A percentile compares a stretch with the other conserved stretches of the same genome.
phyloP scores from a whole-genome alignment of 495 filamentous ascomycete genomes.

The Annulohypoxylon moriforme region DNA sequence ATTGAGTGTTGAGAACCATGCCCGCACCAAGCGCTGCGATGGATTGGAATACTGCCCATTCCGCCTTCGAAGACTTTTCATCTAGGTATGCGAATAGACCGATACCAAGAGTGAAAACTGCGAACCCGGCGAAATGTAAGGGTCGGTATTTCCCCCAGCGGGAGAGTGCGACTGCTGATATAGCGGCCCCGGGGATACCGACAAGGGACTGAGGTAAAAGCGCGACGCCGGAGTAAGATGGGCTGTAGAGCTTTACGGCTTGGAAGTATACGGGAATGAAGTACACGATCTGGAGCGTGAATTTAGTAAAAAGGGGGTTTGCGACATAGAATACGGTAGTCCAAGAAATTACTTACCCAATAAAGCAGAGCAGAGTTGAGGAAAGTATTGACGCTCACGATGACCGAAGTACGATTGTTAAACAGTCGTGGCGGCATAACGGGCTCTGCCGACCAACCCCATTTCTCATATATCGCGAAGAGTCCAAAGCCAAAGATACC shows the following conservation, averaged over 20 bases:
- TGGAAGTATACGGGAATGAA: conserved; percentile 65
- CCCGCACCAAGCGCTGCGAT: conserved; percentile 47
- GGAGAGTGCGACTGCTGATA: conserved; percentile 49
- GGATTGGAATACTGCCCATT: conserved; percentile 44
- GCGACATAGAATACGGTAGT: not conserved
- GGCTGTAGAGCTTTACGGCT: conserved; percentile 43
- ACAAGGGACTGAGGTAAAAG: conserved; percentile 52
- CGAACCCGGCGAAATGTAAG: conserved; percentile 5
- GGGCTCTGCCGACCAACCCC: conserved; percentile 28
- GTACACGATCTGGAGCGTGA: conserved; percentile 37
- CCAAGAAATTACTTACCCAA: conserved; percentile 38
- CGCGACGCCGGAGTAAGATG: conserved; percentile 49
- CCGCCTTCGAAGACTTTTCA: conserved; percentile 40
- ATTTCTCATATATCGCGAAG: conserved; percentile 34
- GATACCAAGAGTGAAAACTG: not conserved
- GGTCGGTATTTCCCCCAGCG: conserved; percentile 49
- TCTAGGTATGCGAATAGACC: conserved; percentile 16
- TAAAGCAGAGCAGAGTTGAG: conserved; percentile 26
- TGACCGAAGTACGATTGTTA: conserved; percentile 42
- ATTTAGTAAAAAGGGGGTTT: not conserved
- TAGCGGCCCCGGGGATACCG: conserved; percentile 45
- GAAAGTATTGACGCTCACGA: conserved; percentile 34
- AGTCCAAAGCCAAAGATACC: conserved; percentile 38
- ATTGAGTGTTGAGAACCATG: conserved; percentile 42
- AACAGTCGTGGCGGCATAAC: conserved; percentile 44